Evolutionary conservation across 805 yeast species (phyloP).

Genomic region (Candida berthetii): DNA sequence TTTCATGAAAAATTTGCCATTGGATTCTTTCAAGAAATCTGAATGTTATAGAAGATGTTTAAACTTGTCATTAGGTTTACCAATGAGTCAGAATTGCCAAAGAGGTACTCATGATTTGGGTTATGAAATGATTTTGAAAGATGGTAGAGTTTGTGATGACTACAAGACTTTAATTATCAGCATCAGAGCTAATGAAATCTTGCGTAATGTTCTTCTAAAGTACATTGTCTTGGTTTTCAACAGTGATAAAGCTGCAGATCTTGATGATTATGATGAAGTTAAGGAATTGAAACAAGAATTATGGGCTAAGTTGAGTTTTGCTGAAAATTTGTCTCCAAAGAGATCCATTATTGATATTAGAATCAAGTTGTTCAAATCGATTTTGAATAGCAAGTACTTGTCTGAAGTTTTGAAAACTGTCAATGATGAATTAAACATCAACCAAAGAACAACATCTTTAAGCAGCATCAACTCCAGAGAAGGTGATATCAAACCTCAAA

Average conservation of each 20-base stretch:
- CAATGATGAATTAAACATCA: constrained; percentile 7
- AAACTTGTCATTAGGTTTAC: constrained; percentile 12
- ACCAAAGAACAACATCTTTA: constrained; percentile 1
- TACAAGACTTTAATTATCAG: constrained; percentile 16
- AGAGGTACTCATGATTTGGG: constrained; percentile 19
- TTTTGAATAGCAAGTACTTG: constrained; percentile 21
- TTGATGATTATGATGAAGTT: constrained; percentile 14
- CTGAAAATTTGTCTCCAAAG: constrained; percentile 19
- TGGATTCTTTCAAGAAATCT: constrained; percentile 6
- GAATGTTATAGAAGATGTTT: constrained; percentile 19
- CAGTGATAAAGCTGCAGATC: constrained; percentile 4
- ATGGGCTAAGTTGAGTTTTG: constrained; percentile 16
- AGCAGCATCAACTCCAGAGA: neutral
- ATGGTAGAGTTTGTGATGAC: constrained; percentile 15
- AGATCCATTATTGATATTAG: constrained; percentile 21
- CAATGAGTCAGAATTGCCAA: constrained; percentile 13
- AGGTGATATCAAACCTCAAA: neutral
- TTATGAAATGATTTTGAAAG: constrained; percentile 16
- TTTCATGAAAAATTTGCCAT: constrained; percentile 17
- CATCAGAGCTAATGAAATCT: constrained; percentile 23
- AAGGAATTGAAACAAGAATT: constrained; percentile 18
- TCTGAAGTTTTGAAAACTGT: constrained; percentile 12
- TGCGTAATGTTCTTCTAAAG: constrained; percentile 18
- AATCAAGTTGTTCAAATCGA: constrained; percentile 20
- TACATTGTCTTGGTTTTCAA: constrained; percentile 19